Percentiles rank a stretch among this genome's conserved stretches.
Conservation (phyloP, 805 yeast species). For the Isabelozyma heimii region DNA sequence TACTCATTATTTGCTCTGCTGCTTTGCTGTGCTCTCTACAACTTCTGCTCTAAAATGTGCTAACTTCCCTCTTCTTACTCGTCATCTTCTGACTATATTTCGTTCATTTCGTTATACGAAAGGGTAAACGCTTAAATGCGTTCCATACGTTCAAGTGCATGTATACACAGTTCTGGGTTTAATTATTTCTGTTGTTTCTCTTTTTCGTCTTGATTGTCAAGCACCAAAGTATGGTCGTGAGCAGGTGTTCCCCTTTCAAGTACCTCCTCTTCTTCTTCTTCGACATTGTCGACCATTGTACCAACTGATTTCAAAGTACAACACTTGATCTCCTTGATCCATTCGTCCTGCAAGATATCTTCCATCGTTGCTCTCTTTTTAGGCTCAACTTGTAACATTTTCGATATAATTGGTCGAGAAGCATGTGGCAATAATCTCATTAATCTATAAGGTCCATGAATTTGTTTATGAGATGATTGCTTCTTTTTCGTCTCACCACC, state of each 20-base stretch:
- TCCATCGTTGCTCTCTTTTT: constrained; percentile 60
- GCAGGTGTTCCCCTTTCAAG: constrained; percentile 34
- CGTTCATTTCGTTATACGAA: too few relatives aligned
- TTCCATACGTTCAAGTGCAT: too few relatives aligned
- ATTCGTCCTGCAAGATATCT: constrained; percentile 65
- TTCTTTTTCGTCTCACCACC: constrained; percentile 26
- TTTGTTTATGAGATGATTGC: constrained; percentile 47
- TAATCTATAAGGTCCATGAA: constrained; percentile 80
- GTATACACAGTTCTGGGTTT: too few relatives aligned
- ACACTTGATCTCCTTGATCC: constrained; percentile 62
- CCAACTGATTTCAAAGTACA: constrained; percentile 48
- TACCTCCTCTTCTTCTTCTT: constrained; percentile 36
- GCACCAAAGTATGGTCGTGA: constrained; percentile 40
- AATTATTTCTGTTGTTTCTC: background rate
- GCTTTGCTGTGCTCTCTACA: too few relatives aligned
- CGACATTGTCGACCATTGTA: constrained; percentile 18
- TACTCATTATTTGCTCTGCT: too few relatives aligned
- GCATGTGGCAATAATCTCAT: constrained; percentile 83
- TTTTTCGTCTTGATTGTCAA: constrained; percentile 12
- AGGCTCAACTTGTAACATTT: constrained; percentile 64
- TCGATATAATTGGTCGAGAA: constrained; percentile 69
- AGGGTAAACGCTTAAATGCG: too few relatives aligned
- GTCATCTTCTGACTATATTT: too few relatives aligned
- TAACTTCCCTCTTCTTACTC: too few relatives aligned
- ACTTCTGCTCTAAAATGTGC: too few relatives aligned